Evolutionary conservation across 192 early-diverging fungal genomes (phyloP).

Genomic region (Mortierella claussenii): DNA sequence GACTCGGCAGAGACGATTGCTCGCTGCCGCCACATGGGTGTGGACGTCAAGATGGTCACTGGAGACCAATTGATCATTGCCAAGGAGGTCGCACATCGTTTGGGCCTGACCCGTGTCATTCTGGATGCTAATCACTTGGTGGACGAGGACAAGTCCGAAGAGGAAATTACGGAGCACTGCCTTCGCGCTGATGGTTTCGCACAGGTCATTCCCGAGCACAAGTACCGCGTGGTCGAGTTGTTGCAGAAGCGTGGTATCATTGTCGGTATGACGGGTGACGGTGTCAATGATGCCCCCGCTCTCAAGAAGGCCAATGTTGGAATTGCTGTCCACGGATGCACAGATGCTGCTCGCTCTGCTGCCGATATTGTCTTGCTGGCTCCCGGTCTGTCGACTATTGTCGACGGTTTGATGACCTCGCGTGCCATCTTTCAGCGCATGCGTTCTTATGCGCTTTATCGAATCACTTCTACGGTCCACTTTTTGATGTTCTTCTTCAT

Average conservation of each 20-base stretch:
- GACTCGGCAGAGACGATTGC: slow-evolving; percentile 90
- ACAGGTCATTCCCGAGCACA: slow-evolving; percentile 98
- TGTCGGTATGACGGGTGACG: slow-evolving; percentile 97
- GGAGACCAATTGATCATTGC: slow-evolving; percentile 96
- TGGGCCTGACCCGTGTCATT: slow-evolving; percentile 92
- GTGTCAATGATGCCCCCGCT: slow-evolving; percentile 97
- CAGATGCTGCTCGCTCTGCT: slow-evolving; percentile 94
- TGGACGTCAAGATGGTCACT: slow-evolving; percentile 97
- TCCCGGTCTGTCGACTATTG: slow-evolving; percentile 91
- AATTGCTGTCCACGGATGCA: slow-evolving; percentile 95
- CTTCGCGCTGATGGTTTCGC: slow-evolving; percentile 94
- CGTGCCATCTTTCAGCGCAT: slow-evolving; percentile 97
- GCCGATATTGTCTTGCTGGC: slow-evolving; percentile 96
- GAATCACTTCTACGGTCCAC: slow-evolving; percentile 96
- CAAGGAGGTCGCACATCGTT: slow-evolving; percentile 88
- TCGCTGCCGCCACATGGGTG: slow-evolving; percentile 87
- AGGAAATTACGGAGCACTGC: slow-evolving; percentile 85
- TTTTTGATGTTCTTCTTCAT: slow-evolving; percentile 97
- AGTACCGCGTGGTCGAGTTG: slow-evolving; percentile 94
- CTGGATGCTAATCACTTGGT: slow-evolving; percentile 88
- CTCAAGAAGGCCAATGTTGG: slow-evolving; percentile 98
- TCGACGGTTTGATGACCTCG: slow-evolving; percentile 89
- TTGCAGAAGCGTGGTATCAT: slow-evolving; percentile 86
- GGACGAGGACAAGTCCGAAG: slow-evolving; percentile 78
- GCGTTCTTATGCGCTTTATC: slow-evolving; percentile 92